A percentile compares a stretch with the other conserved stretches of the same genome.
Conservation (phyloP, 495 filamentous ascomycete species). For the Staphylotrichum longicolle region DNA sequence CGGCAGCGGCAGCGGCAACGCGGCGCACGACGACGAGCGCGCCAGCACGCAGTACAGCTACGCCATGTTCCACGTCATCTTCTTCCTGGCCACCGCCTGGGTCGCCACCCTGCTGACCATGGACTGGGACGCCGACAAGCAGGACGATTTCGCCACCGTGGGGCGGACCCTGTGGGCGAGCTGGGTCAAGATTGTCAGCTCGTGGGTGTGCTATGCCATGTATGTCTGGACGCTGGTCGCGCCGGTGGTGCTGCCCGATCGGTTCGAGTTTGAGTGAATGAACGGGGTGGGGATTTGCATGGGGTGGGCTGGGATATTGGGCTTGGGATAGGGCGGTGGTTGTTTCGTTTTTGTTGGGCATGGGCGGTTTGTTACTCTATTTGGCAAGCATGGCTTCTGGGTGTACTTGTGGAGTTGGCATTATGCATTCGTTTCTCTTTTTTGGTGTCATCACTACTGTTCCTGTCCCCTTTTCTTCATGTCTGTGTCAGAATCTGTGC, state of each 20-base stretch:
- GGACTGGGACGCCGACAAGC: conserved; percentile 61
- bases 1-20: conserved; percentile 39
- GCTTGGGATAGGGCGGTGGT: not conserved
- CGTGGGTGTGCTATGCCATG: conserved; percentile 94
- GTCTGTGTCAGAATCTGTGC: no score
- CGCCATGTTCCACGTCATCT: conserved; percentile 94
- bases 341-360: not conserved
- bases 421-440: no score
- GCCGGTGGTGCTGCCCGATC: conserved; percentile 78
- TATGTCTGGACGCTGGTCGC: conserved; percentile 92
- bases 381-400: no score
- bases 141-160: conserved; percentile 81
- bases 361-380: not conserved
- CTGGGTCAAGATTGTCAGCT: conserved; percentile 98
- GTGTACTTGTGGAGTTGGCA: no score
- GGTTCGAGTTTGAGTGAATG: conserved; percentile 60
- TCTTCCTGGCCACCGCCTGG: conserved; percentile 94
- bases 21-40: conserved; percentile 77
- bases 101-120: conserved; percentile 90
- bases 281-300: not conserved
- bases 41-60: conserved; percentile 93
- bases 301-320: not conserved
- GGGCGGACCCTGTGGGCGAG: conserved; percentile 95
- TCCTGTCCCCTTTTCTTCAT: no score
- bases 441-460: no score